These are phyloP conservation scores for Zasmidium cellare DNA, from an alignment of 2,329 filamentous ascomycete species.

Conservation along the genomic window DNA sequence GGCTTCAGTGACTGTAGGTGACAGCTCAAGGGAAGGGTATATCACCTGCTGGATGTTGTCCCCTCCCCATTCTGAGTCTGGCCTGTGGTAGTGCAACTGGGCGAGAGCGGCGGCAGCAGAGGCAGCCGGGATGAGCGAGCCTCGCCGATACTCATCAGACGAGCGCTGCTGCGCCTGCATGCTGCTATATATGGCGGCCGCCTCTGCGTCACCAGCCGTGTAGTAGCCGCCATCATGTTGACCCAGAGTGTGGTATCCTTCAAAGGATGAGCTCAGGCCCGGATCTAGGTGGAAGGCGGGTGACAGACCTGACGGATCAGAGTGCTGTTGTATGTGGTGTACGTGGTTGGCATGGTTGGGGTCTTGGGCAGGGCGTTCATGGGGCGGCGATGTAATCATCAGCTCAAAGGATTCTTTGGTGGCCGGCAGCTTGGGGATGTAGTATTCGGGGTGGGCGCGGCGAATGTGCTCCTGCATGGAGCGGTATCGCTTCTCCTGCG, in stretches of 20 bases:
- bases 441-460: constrained; percentile 92
- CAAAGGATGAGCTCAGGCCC: constrained; percentile 35
- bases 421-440: constrained; percentile 95
- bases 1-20: constrained; percentile 37
- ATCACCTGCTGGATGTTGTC: constrained; percentile 36
- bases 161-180: constrained; percentile 60
- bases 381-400: constrained; percentile 90
- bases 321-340: constrained; percentile 28
- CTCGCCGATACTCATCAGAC: constrained; percentile 67
- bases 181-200: constrained; percentile 57
- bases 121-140: constrained; percentile 65
- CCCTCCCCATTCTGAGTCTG: constrained; percentile 74
- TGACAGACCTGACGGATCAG: constrained; percentile 40
- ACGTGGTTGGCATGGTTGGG: constrained; percentile 36
- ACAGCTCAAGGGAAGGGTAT: constrained; percentile 34
- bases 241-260: constrained; percentile 35
- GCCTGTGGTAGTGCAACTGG: constrained; percentile 77
- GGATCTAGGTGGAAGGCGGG: constrained; percentile 35
- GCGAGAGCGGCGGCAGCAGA: constrained; percentile 84
- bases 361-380: constrained; percentile 60
- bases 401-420: constrained; percentile 96
- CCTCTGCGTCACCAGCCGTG: constrained; percentile 59
- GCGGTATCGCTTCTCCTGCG: constrained; percentile 88
- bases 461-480: constrained; percentile 99
- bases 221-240: constrained; percentile 46